A percentile compares a stretch with the other conserved stretches of the same genome.
phyloP scores from a whole-genome alignment of 495 filamentous ascomycete species.

The Hypoxylon fragiforme region DNA sequence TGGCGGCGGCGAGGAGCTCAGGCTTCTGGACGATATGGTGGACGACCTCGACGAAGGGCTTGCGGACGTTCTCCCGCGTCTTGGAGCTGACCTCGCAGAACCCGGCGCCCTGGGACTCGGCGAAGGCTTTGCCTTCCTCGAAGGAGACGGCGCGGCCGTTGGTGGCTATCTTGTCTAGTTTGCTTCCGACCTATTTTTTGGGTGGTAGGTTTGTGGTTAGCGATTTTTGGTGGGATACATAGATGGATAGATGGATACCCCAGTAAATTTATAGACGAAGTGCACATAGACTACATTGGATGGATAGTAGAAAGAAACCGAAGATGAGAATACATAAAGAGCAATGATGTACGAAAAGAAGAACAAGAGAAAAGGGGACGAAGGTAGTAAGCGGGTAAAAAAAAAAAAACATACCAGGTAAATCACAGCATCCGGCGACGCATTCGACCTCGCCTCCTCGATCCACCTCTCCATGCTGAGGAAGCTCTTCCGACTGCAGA shows the following conservation, averaged over 20 bases:
- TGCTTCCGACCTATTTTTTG: conserved; percentile 53
- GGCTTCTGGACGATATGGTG: conserved; percentile 54
- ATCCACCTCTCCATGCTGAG: conserved; percentile 62
- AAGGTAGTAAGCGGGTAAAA: too few relatives aligned
- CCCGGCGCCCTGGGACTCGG: conserved; percentile 47
- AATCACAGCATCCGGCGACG: conserved; percentile 54
- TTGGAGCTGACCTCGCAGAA: conserved; percentile 63
- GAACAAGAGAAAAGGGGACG: too few relatives aligned
- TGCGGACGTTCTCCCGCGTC: conserved; percentile 56
- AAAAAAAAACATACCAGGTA: conserved; percentile 55
- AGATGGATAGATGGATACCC: too few relatives aligned
- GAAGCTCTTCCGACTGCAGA: conserved; percentile 58
- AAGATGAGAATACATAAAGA: too few relatives aligned
- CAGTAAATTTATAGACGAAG: too few relatives aligned
- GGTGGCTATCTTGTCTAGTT: conserved; percentile 53
- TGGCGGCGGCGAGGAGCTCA: conserved; percentile 41
- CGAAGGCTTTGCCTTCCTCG: conserved; percentile 56
- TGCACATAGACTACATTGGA: too few relatives aligned
- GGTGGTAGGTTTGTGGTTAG: background rate
- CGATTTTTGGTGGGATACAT: background rate
- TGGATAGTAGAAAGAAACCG: background rate
- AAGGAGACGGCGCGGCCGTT: conserved; percentile 49
- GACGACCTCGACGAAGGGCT: conserved; percentile 59
- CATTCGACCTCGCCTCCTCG: conserved; percentile 58
- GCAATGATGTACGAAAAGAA: too few relatives aligned